A percentile compares a stretch with the other conserved stretches of the same genome.
phyloP scores from a whole-genome alignment of 495 filamentous ascomycete species.

The Hypoxylon lienhwacheense region DNA sequence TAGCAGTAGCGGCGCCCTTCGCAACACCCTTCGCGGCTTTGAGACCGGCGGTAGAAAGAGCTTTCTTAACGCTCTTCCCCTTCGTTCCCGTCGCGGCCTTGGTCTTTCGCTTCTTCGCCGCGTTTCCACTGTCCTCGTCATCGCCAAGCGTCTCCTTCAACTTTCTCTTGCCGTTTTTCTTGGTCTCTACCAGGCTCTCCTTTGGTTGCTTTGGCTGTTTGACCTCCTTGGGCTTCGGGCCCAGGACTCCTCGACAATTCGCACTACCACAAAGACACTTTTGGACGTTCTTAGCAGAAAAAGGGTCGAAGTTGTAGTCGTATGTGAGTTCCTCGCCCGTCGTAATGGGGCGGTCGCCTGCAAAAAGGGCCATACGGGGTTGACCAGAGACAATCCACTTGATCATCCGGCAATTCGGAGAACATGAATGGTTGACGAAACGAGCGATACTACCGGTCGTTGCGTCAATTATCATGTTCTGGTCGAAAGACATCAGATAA shows the following conservation, averaged over 20 bases:
- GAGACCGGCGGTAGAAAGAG: conserved; percentile 30
- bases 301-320: conserved; percentile 98
- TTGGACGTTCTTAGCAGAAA: conserved; percentile 79
- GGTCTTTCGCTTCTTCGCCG: conserved; percentile 48
- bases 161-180: conserved; percentile 46
- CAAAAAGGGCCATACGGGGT: conserved; percentile 96
- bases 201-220: conserved; percentile 48
- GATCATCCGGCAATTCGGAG: conserved; percentile 95
- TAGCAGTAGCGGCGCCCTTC: conserved; percentile 36
- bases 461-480: conserved; percentile 98
- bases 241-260: conserved; percentile 77
- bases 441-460: conserved; percentile 93
- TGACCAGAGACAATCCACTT: conserved; percentile 96
- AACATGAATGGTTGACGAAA: conserved; percentile 97
- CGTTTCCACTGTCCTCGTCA: conserved; percentile 32
- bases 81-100: conserved; percentile 42
- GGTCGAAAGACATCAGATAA: conserved; percentile 96
- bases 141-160: conserved; percentile 44
- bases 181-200: conserved; percentile 33
- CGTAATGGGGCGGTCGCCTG: conserved; percentile 83
- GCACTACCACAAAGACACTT: conserved; percentile 77
- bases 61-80: conserved; percentile 34
- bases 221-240: conserved; percentile 66
- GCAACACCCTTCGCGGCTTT: conserved; percentile 36
- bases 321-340: conserved; percentile 98